phyloP scores from a whole-genome alignment of 1,139 yeast genomes.

The Suhomyces terraborum region DNA sequence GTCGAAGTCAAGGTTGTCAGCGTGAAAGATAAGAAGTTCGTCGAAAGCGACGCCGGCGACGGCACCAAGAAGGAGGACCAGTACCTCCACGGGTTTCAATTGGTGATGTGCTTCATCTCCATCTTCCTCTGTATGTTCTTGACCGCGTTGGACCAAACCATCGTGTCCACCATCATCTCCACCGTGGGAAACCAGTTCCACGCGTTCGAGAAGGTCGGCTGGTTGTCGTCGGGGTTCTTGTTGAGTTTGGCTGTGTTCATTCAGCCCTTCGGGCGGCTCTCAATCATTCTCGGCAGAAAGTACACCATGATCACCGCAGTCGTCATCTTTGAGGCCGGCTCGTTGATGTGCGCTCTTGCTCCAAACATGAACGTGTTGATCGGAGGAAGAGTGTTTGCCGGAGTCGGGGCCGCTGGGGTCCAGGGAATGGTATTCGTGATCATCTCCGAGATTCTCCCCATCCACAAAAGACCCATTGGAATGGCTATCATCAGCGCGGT shows the following conservation, averaged over 20 bases:
- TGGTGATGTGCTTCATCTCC: conserved; percentile 31
- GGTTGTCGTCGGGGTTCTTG: conserved; percentile 32
- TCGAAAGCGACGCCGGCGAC: conserved; percentile 42
- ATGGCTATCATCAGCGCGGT: conserved; percentile 25
- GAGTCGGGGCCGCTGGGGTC: conserved; percentile 38
- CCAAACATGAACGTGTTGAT: conserved; percentile 37
- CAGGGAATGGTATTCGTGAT: conserved; percentile 32
- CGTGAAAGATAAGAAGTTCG: conserved; percentile 10
- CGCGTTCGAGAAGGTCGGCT: conserved; percentile 28
- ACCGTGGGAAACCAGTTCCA: conserved; percentile 41
- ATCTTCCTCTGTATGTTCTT: conserved; percentile 36
- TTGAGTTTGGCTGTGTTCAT: conserved; percentile 37
- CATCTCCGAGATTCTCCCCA: conserved; percentile 33
- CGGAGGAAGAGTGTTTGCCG: conserved; percentile 42
- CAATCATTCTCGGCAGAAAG: conserved; percentile 45
- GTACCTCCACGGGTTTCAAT: conserved; percentile 31
- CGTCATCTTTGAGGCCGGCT: conserved; percentile 59
- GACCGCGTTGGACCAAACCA: conserved; percentile 45
- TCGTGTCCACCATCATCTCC: conserved; percentile 39
- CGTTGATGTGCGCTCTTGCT: conserved; percentile 49
- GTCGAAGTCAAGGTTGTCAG: too few relatives aligned
- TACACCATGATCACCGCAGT: conserved; percentile 24
- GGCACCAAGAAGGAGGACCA: conserved; percentile 37
- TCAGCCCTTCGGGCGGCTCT: conserved; percentile 49
- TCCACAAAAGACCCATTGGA: conserved; percentile 28